Evolutionary conservation across 257 asterid species (phyloP), one percentile per base, ranked within the genome.

Genomic region (Buddleja alternifolia): DNA sequence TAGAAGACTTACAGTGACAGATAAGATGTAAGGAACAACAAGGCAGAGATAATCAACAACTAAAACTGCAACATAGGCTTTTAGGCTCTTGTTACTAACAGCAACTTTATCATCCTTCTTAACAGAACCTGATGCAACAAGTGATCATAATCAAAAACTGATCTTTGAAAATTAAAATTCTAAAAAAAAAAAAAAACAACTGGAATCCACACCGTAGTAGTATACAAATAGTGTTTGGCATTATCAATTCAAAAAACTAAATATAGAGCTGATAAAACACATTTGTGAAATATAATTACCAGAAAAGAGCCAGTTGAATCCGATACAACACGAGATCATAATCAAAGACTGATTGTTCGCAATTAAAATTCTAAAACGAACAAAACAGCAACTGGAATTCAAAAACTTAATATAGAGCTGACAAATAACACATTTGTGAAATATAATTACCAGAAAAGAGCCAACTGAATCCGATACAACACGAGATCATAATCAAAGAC

Each of bases 1-100:
- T 40, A 69, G 40, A 78, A 47, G 23, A 84, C 97, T 94, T 81
- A 91, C 95, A n/a, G 99, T 94, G 58, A 86, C 47, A 75, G 73
- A 80, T 57, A 84, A 81, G 67, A 80, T 54, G 71, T 60, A 79
- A 12, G 97, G 97, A 73, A 86, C 83, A 58, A 66, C 67, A 71
- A 84, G 69, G 78, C 72, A 72, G 70, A 84, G 70, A 77, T 69
- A 89, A 78, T 94, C 99, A 46, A 87, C 79, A 65, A 50, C 17
- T 73, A 82, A 47, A 21, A 69, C 76, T 29, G 40, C 73, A 45
- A 73, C 46, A 47, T 75, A 80, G 20, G 83, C 85, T 75, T 59
- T 71, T 70, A 82, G 73, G 58, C 67, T 77, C 81, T 79, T 85
- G 19, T 48, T 73, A 66, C 54, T 40, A 32, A 72, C 75, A 78